A percentile compares a stretch with the other conserved stretches of the same genome.
Evolutionary conservation across 2,329 filamentous ascomycete species (phyloP).

Genomic region (Rosellinia necatrix): DNA sequence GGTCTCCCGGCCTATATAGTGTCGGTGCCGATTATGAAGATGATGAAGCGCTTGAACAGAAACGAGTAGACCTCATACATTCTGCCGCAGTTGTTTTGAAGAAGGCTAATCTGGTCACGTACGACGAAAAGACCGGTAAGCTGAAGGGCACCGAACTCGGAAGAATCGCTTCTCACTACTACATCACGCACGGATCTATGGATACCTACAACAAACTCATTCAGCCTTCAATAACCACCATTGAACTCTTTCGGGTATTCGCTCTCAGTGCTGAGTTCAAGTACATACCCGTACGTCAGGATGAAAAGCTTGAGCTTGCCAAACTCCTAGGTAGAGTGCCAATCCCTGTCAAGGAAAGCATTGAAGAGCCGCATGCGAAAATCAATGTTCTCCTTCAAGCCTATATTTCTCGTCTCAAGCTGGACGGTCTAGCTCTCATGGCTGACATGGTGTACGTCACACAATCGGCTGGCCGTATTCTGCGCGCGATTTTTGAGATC

Average conservation of each 20-base stretch:
- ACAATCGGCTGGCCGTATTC: slow-evolving; percentile 93
- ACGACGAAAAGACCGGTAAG: slow-evolving; percentile 90
- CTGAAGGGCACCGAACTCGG: slow-evolving; percentile 92
- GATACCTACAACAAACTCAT: slow-evolving; percentile 95
- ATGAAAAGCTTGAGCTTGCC: slow-evolving; percentile 94
- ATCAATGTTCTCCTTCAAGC: slow-evolving; percentile 97
- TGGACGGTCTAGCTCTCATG: slow-evolving; percentile 95
- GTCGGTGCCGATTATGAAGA: slow-evolving; percentile 95
- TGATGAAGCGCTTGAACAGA: slow-evolving; percentile 89
- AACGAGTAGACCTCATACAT: slow-evolving; percentile 95
- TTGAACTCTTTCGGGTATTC: slow-evolving; percentile 96
- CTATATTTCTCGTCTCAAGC: slow-evolving; percentile 91
- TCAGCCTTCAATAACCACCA: slow-evolving; percentile 87
- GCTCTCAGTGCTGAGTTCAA: slow-evolving; percentile 97
- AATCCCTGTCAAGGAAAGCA: slow-evolving; percentile 95
- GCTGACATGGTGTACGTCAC: slow-evolving; percentile 98
- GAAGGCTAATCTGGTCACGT: slow-evolving; percentile 87
- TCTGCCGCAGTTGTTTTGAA: slow-evolving; percentile 87
- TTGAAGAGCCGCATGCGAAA: slow-evolving; percentile 95
- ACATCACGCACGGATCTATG: slow-evolving; percentile 97
- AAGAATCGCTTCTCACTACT: slow-evolving; percentile 96
- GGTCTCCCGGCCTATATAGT: slow-evolving; percentile 91
- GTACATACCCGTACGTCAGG: slow-evolving; percentile 95
- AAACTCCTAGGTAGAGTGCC: slow-evolving; percentile 89
- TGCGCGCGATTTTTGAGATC: slow-evolving; percentile 95